These are phyloP conservation scores for Fraxinus platypoda DNA, from an alignment of 305 asterid species.

Conservation along the genomic window DNA sequence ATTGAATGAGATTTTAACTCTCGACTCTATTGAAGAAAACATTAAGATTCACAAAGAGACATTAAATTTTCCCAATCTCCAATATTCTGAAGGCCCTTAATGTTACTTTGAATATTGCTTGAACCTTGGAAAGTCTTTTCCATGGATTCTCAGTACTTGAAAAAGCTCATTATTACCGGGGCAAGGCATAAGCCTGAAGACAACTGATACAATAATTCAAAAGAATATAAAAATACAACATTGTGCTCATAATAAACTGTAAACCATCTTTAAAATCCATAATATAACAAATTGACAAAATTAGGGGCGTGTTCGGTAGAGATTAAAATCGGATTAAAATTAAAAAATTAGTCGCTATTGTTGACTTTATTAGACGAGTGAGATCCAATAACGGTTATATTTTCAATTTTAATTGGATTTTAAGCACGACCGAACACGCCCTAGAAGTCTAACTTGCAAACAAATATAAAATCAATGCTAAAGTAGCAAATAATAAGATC, in stretches of 20 bases:
- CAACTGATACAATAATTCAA: not conserved
- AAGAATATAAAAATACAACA: not conserved
- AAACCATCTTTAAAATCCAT: not conserved
- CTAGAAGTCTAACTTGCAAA: not conserved
- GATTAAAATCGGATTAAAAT: no score
- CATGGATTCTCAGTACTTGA: not conserved
- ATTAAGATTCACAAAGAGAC: not conserved
- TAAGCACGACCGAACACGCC: no score
- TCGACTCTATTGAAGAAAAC: not conserved
- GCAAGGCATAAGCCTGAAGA: not conserved
- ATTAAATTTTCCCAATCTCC: not conserved
- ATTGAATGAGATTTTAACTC: not conserved
- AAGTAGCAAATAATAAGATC: not conserved
- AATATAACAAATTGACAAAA: not conserved
- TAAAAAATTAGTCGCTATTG: no score
- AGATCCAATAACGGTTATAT: no score
- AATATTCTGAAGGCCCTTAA: not conserved
- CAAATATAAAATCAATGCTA: not conserved
- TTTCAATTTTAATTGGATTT: no score
- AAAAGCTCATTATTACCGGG: not conserved
- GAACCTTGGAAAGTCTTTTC: not conserved
- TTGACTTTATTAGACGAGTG: no score
- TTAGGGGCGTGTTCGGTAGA: no score
- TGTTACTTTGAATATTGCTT: not conserved
- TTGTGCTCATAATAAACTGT: not conserved